Evolutionary conservation across 176 grass and related monocot genomes (phyloP).

Genomic region (Canna indica): DNA sequence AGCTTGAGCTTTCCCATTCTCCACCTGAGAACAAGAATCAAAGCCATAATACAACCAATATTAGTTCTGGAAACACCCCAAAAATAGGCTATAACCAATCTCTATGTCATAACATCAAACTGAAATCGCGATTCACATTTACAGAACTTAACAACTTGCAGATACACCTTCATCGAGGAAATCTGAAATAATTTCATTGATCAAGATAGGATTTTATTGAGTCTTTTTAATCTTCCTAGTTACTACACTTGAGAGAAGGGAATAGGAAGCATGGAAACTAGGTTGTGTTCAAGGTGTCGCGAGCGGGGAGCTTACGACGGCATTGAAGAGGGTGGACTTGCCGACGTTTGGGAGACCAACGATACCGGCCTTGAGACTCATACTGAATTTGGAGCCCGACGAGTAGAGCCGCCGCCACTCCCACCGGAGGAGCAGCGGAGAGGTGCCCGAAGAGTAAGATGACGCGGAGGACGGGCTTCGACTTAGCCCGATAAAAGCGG

Average conservation of each 20-base stretch:
- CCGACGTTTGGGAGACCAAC: constrained; percentile 98
- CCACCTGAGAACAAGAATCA: constrained; percentile 39
- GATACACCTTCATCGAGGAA: neutral
- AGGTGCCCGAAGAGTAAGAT: constrained; percentile 30
- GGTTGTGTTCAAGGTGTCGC: neutral
- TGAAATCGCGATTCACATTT: neutral
- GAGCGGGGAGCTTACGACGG: constrained; percentile 48
- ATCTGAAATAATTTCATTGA: neutral
- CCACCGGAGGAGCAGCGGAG: constrained; percentile 44
- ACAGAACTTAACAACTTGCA: neutral
- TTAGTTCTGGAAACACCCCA: neutral
- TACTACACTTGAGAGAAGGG: neutral
- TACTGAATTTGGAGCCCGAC: constrained; percentile 52
- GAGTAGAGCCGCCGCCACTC: constrained; percentile 61
- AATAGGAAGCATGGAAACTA: neutral
- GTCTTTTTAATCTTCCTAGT: neutral
- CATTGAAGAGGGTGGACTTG: constrained; percentile 96
- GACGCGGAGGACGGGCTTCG: constrained; percentile 23
- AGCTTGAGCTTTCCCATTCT: constrained; percentile 94
- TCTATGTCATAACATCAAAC: constrained; percentile 37
- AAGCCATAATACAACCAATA: neutral
- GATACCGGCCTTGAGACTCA: constrained; percentile 88
- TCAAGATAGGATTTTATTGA: neutral
- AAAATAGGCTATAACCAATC: neutral
- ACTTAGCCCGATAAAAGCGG: constrained; percentile 41